A percentile compares a stretch with the other conserved stretches of the same genome.
These are phyloP conservation scores for Penicillium sclerotigenum DNA, from an alignment of 2,329 filamentous ascomycete species.

Conservation along the genomic window DNA sequence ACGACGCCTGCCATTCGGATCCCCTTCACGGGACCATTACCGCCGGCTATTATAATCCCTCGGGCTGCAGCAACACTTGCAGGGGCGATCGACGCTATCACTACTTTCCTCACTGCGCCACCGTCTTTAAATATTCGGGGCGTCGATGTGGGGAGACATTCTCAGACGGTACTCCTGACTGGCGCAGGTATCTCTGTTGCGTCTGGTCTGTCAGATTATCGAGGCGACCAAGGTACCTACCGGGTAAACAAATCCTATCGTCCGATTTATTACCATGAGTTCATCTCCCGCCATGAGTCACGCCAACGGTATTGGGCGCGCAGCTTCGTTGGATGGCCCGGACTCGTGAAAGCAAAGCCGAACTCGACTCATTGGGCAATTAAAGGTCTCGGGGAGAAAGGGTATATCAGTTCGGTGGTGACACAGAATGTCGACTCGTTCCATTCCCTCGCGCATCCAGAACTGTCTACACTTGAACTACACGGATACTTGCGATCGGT, in stretches of 20 bases:
- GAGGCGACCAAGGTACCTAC: slow-evolving; percentile 86
- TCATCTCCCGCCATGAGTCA: slow-evolving; percentile 73
- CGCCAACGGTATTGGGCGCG: slow-evolving; percentile 94
- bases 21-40: slow-evolving; percentile 81
- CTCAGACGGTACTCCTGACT: slow-evolving; percentile 65
- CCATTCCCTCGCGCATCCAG: slow-evolving; percentile 72
- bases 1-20: slow-evolving; percentile 77
- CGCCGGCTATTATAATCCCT: slow-evolving; percentile 72
- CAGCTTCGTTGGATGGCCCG: slow-evolving; percentile 90
- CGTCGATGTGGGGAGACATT: slow-evolving; percentile 42
- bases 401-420: slow-evolving; percentile 71
- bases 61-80: slow-evolving; percentile 64
- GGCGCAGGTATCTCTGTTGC: slow-evolving; percentile 92
- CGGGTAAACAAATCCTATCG: slow-evolving; percentile 84
- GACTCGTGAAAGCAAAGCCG: slow-evolving; percentile 70
- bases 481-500: slow-evolving; percentile 85
- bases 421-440: slow-evolving; percentile 99
- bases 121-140: slow-evolving; percentile 50
- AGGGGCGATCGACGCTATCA: slow-evolving; percentile 74
- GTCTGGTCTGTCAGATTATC: slow-evolving; percentile 88
- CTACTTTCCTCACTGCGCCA: slow-evolving; percentile 68
- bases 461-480: slow-evolving; percentile 73
- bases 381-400: slow-evolving; percentile 66
- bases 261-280: slow-evolving; percentile 92
- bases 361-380: slow-evolving; percentile 79